These are phyloP conservation scores for Vitis labrusca DNA, from an alignment of 164 flowering plant genomes.

Conservation along the genomic window DNA sequence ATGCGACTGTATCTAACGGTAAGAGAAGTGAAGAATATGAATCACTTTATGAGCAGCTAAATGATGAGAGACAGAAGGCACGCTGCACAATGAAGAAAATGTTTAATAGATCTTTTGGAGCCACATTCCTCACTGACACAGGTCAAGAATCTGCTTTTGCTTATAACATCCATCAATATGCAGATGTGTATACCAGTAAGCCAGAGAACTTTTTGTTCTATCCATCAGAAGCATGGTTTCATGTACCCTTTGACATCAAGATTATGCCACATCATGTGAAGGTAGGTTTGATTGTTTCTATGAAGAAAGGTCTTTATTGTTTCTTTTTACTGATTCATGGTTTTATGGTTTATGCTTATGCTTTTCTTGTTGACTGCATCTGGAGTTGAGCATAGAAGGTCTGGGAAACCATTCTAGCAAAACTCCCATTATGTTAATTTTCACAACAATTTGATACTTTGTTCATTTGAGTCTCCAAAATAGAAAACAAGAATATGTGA, in stretches of 20 bases:
- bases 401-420: too few relatives aligned
- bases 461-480: too few relatives aligned
- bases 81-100: slow-evolving; percentile 67
- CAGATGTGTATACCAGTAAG: slow-evolving; percentile 96
- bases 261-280: slow-evolving; percentile 98
- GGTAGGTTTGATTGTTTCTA: slow-evolving; percentile 40
- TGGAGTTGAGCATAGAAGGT: too few relatives aligned
- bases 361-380: neutral
- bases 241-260: slow-evolving; percentile 86
- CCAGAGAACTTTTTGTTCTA: slow-evolving; percentile 83
- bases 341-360: neutral
- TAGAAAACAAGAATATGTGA: too few relatives aligned
- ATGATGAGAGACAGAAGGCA: slow-evolving; percentile 74
- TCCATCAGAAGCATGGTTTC: slow-evolving; percentile 91
- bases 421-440: too few relatives aligned
- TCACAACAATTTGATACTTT: too few relatives aligned
- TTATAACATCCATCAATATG: slow-evolving; percentile 90
- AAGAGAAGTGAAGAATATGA: slow-evolving; percentile 45
- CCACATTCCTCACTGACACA: slow-evolving; percentile 88
- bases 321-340: neutral
- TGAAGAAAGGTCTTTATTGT: neutral
- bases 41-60: slow-evolving; percentile 61
- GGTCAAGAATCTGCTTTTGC: slow-evolving; percentile 97
- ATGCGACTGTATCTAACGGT: slow-evolving; percentile 44
- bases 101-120: slow-evolving; percentile 94